phyloP scores from a whole-genome alignment of 768 basidiomycete genomes.

The Suillus subalutaceus region DNA sequence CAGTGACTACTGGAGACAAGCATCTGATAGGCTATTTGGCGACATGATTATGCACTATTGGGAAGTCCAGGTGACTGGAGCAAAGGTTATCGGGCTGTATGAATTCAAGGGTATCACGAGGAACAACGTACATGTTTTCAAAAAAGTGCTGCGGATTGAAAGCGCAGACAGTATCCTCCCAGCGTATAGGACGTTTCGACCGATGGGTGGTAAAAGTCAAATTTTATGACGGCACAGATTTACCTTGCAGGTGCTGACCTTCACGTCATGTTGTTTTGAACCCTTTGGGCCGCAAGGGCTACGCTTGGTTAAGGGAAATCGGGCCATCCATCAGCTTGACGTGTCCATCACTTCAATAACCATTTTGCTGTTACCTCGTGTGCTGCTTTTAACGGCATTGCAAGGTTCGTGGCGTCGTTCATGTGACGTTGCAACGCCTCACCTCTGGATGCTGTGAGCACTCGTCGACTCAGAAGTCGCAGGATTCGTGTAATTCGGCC shows the following conservation, averaged over 20 bases:
- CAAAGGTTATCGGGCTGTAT: background rate
- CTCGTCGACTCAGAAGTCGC: background rate
- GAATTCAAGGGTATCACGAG: background rate
- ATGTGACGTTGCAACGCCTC: constrained; percentile 3
- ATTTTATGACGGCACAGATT: background rate
- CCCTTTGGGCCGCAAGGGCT: background rate
- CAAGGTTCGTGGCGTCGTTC: background rate
- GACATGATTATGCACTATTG: background rate
- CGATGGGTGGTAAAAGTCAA: background rate
- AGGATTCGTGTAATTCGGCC: background rate
- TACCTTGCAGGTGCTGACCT: background rate
- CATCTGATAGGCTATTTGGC: background rate
- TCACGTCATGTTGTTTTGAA: background rate
- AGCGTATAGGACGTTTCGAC: background rate
- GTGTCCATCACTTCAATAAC: constrained; percentile 4
- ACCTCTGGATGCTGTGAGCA: background rate
- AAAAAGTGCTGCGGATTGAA: background rate
- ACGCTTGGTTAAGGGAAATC: background rate
- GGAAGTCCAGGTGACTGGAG: background rate
- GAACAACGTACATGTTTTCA: background rate
- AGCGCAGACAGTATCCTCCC: background rate
- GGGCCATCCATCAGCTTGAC: background rate
- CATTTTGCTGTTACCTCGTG: background rate
- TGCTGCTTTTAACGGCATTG: constrained; percentile 1
- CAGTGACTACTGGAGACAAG: too few relatives aligned